Evolutionary conservation across 2,329 filamentous ascomycete species (phyloP), one percentile per base, ranked within the genome.

Genomic region (Helminthosporium solani): DNA sequence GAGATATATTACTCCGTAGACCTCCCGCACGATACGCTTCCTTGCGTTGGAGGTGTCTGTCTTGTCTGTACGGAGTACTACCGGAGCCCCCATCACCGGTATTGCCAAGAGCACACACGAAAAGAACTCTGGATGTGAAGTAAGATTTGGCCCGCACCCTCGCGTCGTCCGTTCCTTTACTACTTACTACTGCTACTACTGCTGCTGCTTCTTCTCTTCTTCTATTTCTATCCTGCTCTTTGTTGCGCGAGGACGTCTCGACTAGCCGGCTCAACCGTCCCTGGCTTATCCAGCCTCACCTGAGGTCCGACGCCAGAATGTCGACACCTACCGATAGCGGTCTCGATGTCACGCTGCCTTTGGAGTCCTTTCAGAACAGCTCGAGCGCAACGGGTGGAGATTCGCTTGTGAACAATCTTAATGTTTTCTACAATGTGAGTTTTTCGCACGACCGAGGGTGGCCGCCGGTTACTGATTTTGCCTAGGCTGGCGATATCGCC

Each of bases 371-470:
- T 49, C 50, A 53, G 73, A 88, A 89, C 73, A 81, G 80, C 63
- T 83, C 84, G 15, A 73, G 73, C 28, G 69, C 75, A 18, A 83
- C 80, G 7, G 87, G 88, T 54, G 87, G 87, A 74, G 73, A 84
- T 73, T 78, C 86, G 20, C 72, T 84, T 49, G 75, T 74, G 1
- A 74, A 87, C 54, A 82, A 96, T 70, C 79, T 95, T 57, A 96
- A 96, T 72, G 75, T 91, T 60, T 95, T 83, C 72, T 96, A 95
- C 74, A 81, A 89, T 69, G 86, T 88, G 75, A 57, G 79, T 64
- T 39, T 42, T 36, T 19, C 33, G 25, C 39, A 20, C 35, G 4
- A 20, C 18, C 7, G 34, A 21, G 47, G 48, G 57, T 44, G 53
- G n/a, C n/a, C 25, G 37, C 18, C 44, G 42, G 55, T 51, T 54